phyloP scores from a whole-genome alignment of 2,329 filamentous ascomycete species.

The Verticillium nubilum region DNA sequence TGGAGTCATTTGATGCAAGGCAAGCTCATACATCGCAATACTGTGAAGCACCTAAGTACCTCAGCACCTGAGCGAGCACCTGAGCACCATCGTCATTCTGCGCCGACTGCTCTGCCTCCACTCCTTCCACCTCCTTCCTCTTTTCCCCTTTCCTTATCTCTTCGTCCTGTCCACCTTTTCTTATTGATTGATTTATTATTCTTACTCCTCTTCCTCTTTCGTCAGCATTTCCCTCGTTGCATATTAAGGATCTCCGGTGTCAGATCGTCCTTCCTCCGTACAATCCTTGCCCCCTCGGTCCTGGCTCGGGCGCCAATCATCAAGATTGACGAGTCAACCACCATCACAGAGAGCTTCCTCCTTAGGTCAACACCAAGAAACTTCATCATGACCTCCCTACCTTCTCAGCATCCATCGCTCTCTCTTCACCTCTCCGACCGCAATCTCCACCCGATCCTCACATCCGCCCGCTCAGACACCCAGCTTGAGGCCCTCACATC shows the following conservation, averaged over 20 bases:
- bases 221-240: background rate
- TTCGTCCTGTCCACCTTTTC: background rate
- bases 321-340: background rate
- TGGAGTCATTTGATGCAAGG: background rate
- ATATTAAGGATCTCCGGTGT: too few relatives aligned
- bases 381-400: slow-evolving; percentile 32
- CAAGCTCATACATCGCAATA: background rate
- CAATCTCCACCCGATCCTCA: slow-evolving; percentile 51
- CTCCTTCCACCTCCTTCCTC: background rate
- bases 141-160: background rate
- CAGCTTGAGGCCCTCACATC: slow-evolving; percentile 45
- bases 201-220: background rate
- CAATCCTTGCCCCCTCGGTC: background rate
- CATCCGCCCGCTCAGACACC: slow-evolving; percentile 38
- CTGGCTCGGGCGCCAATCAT: background rate
- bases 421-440: slow-evolving; percentile 53
- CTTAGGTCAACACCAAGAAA: too few relatives aligned
- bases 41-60: background rate
- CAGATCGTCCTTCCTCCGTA: too few relatives aligned
- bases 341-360: background rate
- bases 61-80: background rate
- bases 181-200: background rate
- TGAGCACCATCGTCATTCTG: background rate
- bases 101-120: background rate
- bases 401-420: slow-evolving; percentile 44